phyloP scores from a whole-genome alignment of 257 asterid species.

The Buddleja alternifolia region DNA sequence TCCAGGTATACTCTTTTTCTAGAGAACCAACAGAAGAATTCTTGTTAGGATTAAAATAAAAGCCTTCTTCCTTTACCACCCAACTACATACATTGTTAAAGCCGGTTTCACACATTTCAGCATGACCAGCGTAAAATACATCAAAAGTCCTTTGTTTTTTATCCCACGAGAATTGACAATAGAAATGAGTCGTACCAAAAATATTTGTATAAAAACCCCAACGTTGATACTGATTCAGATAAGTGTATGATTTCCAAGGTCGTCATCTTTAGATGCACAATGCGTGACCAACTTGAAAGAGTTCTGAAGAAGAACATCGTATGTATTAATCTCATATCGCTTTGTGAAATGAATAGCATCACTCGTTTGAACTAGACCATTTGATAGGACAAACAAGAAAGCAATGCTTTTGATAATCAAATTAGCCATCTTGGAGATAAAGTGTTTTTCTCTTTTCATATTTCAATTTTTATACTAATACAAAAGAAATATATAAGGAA shows the following conservation, averaged over 20 bases:
- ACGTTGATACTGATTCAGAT: not conserved
- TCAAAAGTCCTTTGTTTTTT: not conserved
- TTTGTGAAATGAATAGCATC: not conserved
- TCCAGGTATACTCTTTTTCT: too few species aligned
- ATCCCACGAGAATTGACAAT: not conserved
- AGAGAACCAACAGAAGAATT: too few species aligned
- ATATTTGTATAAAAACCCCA: constrained; percentile 3
- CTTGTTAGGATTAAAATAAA: constrained; percentile 15
- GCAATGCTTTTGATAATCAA: not conserved
- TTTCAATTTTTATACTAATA: too few species aligned
- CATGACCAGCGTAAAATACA: not conserved
- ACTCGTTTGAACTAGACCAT: not conserved
- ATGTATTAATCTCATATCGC: not conserved
- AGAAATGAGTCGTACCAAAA: not conserved
- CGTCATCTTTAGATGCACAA: not conserved
- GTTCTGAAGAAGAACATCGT: not conserved
- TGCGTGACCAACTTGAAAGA: not conserved
- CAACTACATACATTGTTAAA: not conserved
- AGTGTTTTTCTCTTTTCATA: too few species aligned
- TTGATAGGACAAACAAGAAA: not conserved
- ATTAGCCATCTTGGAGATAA: not conserved
- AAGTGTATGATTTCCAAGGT: not conserved
- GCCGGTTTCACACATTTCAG: not conserved
- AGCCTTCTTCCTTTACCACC: constrained; percentile 15
- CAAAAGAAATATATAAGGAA: too few species aligned